Percentiles rank a stretch among this genome's conserved stretches.
Conservation (phyloP, 495 filamentous ascomycete genomes). For the Cercophora newfieldiana region DNA sequence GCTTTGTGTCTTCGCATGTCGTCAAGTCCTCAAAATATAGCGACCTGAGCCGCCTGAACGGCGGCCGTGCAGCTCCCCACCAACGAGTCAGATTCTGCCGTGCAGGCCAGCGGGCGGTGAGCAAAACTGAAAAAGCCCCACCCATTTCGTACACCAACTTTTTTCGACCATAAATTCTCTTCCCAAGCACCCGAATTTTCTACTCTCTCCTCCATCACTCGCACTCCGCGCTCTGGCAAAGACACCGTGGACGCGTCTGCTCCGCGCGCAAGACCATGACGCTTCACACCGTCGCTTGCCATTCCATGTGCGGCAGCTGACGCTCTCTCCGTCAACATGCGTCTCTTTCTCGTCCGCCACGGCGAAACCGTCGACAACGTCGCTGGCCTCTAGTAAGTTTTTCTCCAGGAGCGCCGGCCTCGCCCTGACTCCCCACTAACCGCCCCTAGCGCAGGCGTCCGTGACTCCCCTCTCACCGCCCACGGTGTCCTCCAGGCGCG, state of each 20-base stretch:
- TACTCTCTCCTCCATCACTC: neutral
- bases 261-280: slow-evolving; percentile 1
- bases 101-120: neutral
- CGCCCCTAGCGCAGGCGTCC: slow-evolving; percentile 66
- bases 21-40: neutral
- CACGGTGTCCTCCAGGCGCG: slow-evolving; percentile 78
- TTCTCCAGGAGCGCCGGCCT: neutral
- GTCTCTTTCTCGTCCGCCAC: slow-evolving; percentile 77
- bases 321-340: slow-evolving; percentile 48
- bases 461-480: slow-evolving; percentile 76
- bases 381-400: slow-evolving; percentile 66
- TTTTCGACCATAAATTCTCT: slow-evolving; percentile 7
- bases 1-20: too few species aligned
- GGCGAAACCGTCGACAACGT: slow-evolving; percentile 90
- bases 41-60: neutral
- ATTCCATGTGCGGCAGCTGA: slow-evolving; percentile 8
- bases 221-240: neutral
- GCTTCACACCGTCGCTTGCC: neutral
- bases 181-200: neutral
- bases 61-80: neutral
- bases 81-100: neutral
- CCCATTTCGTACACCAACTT: too few species aligned
- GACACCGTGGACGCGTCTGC: neutral
- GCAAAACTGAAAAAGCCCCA: neutral
- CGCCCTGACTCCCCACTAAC: slow-evolving; percentile 25